Base-by-base conservation (phyloP, 2,329 filamentous ascomycete species). In the Ophiostoma sp. region DNA sequence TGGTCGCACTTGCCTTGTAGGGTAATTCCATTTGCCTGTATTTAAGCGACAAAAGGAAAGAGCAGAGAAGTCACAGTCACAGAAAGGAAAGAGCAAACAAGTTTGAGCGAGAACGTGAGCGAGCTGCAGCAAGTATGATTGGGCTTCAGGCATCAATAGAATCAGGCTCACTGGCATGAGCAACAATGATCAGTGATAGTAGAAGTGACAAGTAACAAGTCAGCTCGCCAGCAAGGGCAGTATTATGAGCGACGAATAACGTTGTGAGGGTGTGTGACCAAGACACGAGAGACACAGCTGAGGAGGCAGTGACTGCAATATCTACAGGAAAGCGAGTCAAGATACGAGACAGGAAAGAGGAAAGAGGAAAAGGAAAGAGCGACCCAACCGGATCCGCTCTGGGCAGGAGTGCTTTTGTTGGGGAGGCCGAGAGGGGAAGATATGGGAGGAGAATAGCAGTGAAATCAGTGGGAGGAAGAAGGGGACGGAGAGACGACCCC, bases 311-410 rank as follows among this genome's bases (percentile, higher is more conserved):
- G 27, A 31, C 27, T 31, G 27, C 27, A 1, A 31, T 31, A 31
- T 31, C 27, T 31, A 31, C 27, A 31, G 27, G 27, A 31, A 31
- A 31, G 27, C 27, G 27, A 39, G 10, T 39, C 44, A 48, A 20
- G 44, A 20, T 48, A n/a, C 20, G 17, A 48, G 44, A 41, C 5
- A 41, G 36, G 36, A 39, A 39, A 1, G 36, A 39, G 36, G 36
- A 11, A 41, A 39, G 36, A 39, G 15, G 39, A 41, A 15, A 13
- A 23, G 60, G 31, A 36, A 36, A 64, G 60, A 23, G 52, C 52
- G 52, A 57, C 52, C 23, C n/a, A 57, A n/a, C 60, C 60, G 31
- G 60, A 64, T 31, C 60, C 60, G 60, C 60, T 64, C 60, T 64
- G 60, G 60, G 60, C 60, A 62, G 60, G 15, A 3, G 60, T 64